Conservation (phyloP, 148 eudicot species). For the Polygonum maritimum region DNA sequence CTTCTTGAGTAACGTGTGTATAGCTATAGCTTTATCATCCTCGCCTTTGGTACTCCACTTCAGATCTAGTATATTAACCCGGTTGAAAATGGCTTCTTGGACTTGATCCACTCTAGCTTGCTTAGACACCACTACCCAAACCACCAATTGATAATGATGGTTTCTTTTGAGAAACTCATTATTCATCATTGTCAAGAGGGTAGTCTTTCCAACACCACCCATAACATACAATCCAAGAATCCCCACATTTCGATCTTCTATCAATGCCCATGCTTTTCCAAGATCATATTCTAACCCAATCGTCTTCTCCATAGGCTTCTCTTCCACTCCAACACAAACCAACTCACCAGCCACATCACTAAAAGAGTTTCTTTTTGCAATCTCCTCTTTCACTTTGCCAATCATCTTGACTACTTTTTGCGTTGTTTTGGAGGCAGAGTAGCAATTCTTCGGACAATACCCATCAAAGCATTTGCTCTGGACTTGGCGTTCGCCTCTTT, state of each 20-base stretch:
- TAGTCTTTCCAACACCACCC: too few relatives aligned
- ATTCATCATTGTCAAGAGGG: slow-evolving; percentile 18
- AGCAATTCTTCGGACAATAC: slow-evolving; percentile 13
- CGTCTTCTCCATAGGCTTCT: slow-evolving; percentile 22
- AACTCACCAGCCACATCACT: slow-evolving; percentile 16
- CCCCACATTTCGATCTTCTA: slow-evolving; percentile 25
- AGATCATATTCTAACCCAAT: slow-evolving; percentile 25
- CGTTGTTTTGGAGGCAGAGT: slow-evolving; percentile 18
- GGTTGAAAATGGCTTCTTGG: slow-evolving; percentile 22
- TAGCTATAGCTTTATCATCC: slow-evolving; percentile 18
- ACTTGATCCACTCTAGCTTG: slow-evolving; percentile 25
- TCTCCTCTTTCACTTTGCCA: slow-evolving; percentile 15
- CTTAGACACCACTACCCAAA: slow-evolving; percentile 34
- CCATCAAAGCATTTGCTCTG: neutral
- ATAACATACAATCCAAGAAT: slow-evolving; percentile 31
- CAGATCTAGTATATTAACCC: neutral
- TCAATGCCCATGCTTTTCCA: slow-evolving; percentile 12
- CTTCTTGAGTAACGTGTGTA: slow-evolving; percentile 25
- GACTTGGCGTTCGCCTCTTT: neutral
- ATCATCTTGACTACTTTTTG: slow-evolving; percentile 20
- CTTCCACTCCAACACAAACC: slow-evolving; percentile 10
- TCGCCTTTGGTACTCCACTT: slow-evolving; percentile 24
- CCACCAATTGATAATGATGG: slow-evolving; percentile 30
- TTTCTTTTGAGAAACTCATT: slow-evolving; percentile 18
- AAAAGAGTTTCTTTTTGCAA: slow-evolving; percentile 12